phyloP scores from a whole-genome alignment of 768 basidiomycete species.

The Rhodotorula paludigena region DNA sequence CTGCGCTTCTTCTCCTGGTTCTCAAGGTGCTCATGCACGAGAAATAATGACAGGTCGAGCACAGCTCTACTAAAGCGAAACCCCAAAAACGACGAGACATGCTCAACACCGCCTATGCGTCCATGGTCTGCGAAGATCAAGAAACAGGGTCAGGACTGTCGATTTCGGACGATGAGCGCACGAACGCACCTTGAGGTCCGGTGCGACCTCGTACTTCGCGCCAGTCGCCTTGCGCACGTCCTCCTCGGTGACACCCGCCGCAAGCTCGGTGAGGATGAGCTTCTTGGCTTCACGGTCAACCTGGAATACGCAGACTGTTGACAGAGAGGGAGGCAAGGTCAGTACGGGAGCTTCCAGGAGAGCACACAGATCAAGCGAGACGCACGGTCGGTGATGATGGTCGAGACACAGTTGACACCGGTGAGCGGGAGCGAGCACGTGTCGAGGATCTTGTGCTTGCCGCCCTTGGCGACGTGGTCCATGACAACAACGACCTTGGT shows the following conservation, averaged over 20 bases:
- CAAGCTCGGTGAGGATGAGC: constrained; percentile 72
- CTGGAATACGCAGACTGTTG: constrained; percentile 60
- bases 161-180: too few relatives aligned
- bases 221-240: constrained; percentile 83
- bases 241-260: constrained; percentile 75
- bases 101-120: background rate
- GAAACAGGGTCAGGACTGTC: background rate
- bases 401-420: constrained; percentile 78
- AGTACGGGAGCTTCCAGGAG: background rate
- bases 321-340: background rate
- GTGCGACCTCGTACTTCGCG: constrained; percentile 60
- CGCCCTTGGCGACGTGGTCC: constrained; percentile 85
- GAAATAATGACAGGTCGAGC: background rate
- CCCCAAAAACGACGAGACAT: too few relatives aligned
- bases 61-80: background rate
- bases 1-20: too few relatives aligned
- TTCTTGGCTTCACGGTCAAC: constrained; percentile 71
- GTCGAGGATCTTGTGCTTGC: constrained; percentile 74
- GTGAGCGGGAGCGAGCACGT: constrained; percentile 80
- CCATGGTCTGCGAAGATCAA: constrained; percentile 2
- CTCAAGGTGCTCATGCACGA: too few relatives aligned
- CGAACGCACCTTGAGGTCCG: constrained; percentile 38
- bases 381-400: constrained; percentile 86
- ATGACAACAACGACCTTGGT: constrained; percentile 56
- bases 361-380: background rate